Percentiles rank a stretch among this genome's conserved stretches.
phyloP scores from a whole-genome alignment of 768 basidiomycete genomes.

The Kwoniella dendrophila region DNA sequence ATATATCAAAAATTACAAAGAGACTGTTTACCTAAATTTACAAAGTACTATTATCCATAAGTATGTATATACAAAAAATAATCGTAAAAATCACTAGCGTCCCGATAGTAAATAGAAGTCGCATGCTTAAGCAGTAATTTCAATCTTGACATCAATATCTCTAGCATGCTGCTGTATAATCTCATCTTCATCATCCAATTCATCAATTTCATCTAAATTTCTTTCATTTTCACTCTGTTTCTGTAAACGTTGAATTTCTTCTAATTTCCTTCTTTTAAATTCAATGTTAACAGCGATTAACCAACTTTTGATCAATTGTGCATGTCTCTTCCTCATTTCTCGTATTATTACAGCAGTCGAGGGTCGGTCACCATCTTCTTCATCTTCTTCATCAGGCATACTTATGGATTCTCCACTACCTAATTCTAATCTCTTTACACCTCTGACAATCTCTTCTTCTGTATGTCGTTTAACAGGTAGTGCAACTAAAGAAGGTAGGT shows the following conservation, averaged over 20 bases:
- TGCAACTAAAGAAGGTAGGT: neutral
- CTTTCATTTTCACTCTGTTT: constrained; percentile 12
- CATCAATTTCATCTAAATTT: constrained; percentile 12
- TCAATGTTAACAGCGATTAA: constrained; percentile 49
- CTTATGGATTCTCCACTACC: constrained; percentile 19
- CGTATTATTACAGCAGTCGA: constrained; percentile 3
- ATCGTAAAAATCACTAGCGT: neutral
- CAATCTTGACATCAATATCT: constrained; percentile 46
- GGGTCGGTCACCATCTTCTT: constrained; percentile 6
- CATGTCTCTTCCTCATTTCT: constrained; percentile 39
- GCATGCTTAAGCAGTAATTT: constrained; percentile 9
- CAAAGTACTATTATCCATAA: too few species aligned
- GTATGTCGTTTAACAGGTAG: constrained; percentile 48
- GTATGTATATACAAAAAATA: neutral
- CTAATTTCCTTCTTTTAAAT: constrained; percentile 32
- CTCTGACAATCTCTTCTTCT: constrained; percentile 45
- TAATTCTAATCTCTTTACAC: constrained; percentile 49
- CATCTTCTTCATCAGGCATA: neutral
- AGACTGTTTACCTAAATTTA: too few species aligned
- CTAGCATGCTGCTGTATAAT: constrained; percentile 29
- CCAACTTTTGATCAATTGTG: constrained; percentile 43
- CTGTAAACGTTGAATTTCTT: constrained; percentile 18
- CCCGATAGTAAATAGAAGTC: neutral
- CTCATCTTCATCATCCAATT: constrained; percentile 17
- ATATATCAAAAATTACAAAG: too few species aligned